Evolutionary conservation across 1,284 basidiomycete genomes (phyloP).

Genomic region (Rhizoctonia solani): DNA sequence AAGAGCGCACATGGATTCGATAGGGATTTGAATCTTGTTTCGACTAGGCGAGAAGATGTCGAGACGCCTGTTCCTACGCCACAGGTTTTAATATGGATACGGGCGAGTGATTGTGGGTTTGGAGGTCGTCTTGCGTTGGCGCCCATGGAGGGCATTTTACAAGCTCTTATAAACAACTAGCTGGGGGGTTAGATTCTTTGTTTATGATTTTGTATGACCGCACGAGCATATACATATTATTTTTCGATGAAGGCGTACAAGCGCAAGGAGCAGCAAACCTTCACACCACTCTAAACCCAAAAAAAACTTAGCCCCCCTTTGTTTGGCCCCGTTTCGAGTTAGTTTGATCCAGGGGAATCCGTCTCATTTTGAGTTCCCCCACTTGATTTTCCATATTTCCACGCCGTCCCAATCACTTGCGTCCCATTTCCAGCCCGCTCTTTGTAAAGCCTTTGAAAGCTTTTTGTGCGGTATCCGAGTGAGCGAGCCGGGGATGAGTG

Average conservation of each 20-base stretch:
- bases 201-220: neutral
- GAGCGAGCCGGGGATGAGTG: slow-evolving; percentile 54
- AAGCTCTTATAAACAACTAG: neutral
- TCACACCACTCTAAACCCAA: too few species aligned
- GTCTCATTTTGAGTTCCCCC: too few species aligned
- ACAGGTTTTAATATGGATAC: slow-evolving; percentile 32
- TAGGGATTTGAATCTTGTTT: slow-evolving; percentile 61
- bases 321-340: too few species aligned
- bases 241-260: too few species aligned
- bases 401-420: slow-evolving; percentile 74
- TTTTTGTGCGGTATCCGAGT: slow-evolving; percentile 64
- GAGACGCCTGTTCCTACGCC: slow-evolving; percentile 35
- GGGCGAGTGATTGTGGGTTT: too few species aligned
- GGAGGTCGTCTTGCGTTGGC: too few species aligned
- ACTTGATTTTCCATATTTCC: slow-evolving; percentile 64
- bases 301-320: too few species aligned
- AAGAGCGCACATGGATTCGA: slow-evolving; percentile 77
- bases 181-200: neutral
- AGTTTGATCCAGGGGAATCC: too few species aligned
- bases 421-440: slow-evolving; percentile 61
- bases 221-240: neutral
- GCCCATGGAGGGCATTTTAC: too few species aligned
- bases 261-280: too few species aligned
- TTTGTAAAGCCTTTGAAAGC: slow-evolving; percentile 64
- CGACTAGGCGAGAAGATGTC: slow-evolving; percentile 60